These are phyloP conservation scores for Amanita polypyramis DNA, from an alignment of 768 basidiomycete species.

Conservation along the genomic window DNA sequence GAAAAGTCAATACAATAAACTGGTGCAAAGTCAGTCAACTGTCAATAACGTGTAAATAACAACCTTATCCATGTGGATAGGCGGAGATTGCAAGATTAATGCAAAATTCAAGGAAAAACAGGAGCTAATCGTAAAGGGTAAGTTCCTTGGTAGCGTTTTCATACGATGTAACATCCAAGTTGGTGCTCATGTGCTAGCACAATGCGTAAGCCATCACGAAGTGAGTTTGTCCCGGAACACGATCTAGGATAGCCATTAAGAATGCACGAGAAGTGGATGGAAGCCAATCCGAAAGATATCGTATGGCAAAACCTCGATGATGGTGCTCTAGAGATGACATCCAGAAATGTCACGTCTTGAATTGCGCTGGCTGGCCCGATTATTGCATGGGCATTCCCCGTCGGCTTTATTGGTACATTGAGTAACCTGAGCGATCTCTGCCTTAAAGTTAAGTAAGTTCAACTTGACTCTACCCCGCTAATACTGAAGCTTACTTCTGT, in stretches of 20 bases:
- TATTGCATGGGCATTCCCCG: slow-evolving; percentile 55
- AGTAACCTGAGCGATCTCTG: slow-evolving; percentile 50
- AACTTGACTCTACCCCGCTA: not conserved
- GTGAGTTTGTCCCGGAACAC: too few species aligned
- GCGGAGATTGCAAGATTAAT: slow-evolving; percentile 30
- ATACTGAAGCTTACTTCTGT: too few species aligned
- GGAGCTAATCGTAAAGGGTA: slow-evolving; percentile 26
- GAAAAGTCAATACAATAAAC: slow-evolving; percentile 58
- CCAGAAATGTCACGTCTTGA: slow-evolving; percentile 46
- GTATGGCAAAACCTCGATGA: slow-evolving; percentile 51
- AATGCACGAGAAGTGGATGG: slow-evolving; percentile 57
- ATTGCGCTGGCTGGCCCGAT: slow-evolving; percentile 48
- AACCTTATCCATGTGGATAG: not conserved
- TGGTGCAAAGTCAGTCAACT: slow-evolving; percentile 34
- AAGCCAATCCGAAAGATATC: slow-evolving; percentile 41
- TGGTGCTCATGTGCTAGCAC: slow-evolving; percentile 61
- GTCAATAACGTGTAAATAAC: not conserved
- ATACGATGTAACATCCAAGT: slow-evolving; percentile 64
- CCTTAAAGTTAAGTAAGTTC: slow-evolving; percentile 29
- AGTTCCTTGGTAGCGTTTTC: slow-evolving; percentile 47
- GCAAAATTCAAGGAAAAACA: slow-evolving; percentile 30
- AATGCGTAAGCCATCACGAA: slow-evolving; percentile 26
- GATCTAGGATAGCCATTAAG: slow-evolving; percentile 28
- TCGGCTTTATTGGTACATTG: slow-evolving; percentile 52
- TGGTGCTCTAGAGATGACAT: slow-evolving; percentile 38